Percentiles rank a stretch among this genome's conserved stretches.
Evolutionary conservation across 2,329 filamentous ascomycete genomes (phyloP).

Genomic region (Clonostachys byssicola): DNA sequence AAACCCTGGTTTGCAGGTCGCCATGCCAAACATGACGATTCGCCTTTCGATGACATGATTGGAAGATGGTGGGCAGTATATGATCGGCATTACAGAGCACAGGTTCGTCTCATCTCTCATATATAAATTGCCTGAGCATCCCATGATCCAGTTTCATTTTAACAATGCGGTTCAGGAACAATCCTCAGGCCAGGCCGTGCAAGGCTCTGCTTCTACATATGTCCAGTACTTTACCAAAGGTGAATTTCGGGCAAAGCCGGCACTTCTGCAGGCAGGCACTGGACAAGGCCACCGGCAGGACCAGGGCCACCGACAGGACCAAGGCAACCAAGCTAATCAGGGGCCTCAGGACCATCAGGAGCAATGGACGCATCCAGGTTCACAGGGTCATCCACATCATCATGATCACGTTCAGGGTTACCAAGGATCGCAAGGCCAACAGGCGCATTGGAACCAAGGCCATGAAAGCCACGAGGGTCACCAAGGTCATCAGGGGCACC

Average conservation of each 20-base stretch:
- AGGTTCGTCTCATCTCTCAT: conserved; percentile 25
- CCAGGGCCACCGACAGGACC: neutral
- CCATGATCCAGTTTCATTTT: no score
- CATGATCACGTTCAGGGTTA: conserved; percentile 15
- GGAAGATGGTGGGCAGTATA: conserved; percentile 93
- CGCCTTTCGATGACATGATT: conserved; percentile 78
- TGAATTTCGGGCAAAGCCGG: conserved; percentile 37
- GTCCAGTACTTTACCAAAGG: conserved; percentile 51
- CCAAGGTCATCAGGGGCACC: conserved; percentile 7
- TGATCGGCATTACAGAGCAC: conserved; percentile 72
- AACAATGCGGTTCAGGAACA: neutral
- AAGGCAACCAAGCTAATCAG: conserved; percentile 1
- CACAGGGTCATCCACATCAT: conserved; percentile 5
- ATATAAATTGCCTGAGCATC: neutral
- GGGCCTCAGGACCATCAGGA: neutral
- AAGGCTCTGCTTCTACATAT: conserved; percentile 21
- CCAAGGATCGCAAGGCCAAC: neutral
- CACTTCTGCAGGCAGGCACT: conserved; percentile 6
- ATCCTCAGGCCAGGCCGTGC: neutral
- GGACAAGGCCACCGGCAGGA: neutral
- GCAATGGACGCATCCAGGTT: neutral
- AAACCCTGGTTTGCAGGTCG: conserved; percentile 83
- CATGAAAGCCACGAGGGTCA: conserved; percentile 16
- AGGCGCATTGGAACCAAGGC: conserved; percentile 15
- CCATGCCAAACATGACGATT: conserved; percentile 44